Evolutionary conservation across 345 rosid species (phyloP), one percentile per base, ranked within the genome.

Genomic region (Lagerstroemia speciosa): DNA sequence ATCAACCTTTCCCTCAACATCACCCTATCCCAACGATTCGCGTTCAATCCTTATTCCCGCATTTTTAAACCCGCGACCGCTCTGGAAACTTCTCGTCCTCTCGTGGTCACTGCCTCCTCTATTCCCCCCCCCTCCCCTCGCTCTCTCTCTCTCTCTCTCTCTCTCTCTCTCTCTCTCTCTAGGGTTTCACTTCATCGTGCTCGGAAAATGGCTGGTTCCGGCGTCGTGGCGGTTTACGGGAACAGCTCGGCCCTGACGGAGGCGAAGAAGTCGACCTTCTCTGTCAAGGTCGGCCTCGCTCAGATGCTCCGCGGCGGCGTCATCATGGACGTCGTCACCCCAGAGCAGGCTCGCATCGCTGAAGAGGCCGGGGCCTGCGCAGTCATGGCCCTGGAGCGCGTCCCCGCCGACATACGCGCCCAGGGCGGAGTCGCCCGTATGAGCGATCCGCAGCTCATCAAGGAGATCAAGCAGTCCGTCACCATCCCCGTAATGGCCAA

Each of bases 281-380:
- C 95, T 65, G 91, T 85, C 2, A 89, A 89, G 79, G 97, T 91
- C 1, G 95, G 95, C 20, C 72, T 89, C 17, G 95, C 92, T 41
- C 92, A 89, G 84, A 89, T 89, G 92, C 92, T 89, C 74, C 95
- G 95, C 0, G 92, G 92, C 8, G 95, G 95, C 20, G 92, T 87
- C 10, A 86, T 89, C 69, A 87, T 89, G 92, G 92, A 86, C 71
- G 95, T 89, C n/a, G 88, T 87, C 74, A 86, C 67, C 73, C 73
- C 92, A 24, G 90, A 89, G 38, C 92, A 89, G 62, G 95, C 95
- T 22, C 83, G 90, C 10, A 63, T 89, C 71, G 95, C 95, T 6
- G 92, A 89, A 71, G 88, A 85, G 70, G 93, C 90, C 8, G 90
- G 90, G 5, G 90, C 92, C 1, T 87, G 88, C 71, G 91, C 92